A percentile compares a stretch with the other conserved stretches of the same genome.
Conservation (phyloP, 2,329 filamentous ascomycete species). For the Ascochyta lentis region DNA sequence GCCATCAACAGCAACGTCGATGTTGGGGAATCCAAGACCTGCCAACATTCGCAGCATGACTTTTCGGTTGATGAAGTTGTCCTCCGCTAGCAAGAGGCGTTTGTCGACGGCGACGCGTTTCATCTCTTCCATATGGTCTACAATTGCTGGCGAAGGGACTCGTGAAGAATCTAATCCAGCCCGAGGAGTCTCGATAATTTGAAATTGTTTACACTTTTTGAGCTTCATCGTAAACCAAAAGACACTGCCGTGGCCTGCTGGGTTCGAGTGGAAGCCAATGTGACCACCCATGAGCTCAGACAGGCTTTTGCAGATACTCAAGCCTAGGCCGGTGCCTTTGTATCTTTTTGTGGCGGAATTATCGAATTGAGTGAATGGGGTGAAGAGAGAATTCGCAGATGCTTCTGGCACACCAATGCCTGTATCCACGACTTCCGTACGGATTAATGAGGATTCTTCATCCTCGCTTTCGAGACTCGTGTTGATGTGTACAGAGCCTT, state of each 20-base stretch:
- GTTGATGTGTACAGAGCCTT: conserved; percentile 58
- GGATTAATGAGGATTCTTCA: conserved; percentile 54
- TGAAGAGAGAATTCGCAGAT: conserved; percentile 59
- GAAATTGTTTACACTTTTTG: conserved; percentile 38
- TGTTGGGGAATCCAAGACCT: conserved; percentile 41
- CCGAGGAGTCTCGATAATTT: conserved; percentile 20
- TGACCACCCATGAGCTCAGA: conserved; percentile 64
- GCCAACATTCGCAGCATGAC: conserved; percentile 57
- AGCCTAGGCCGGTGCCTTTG: conserved; percentile 63
- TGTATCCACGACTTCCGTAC: conserved; percentile 61
- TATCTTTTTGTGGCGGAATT: conserved; percentile 61
- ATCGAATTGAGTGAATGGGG: conserved; percentile 63
- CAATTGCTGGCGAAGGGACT: conserved; percentile 15
- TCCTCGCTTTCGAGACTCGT: conserved; percentile 53
- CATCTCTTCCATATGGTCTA: conserved; percentile 30
- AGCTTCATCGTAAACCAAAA: conserved; percentile 59
- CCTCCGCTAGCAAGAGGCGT: conserved; percentile 54
- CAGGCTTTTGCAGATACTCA: conserved; percentile 65
- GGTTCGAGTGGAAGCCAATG: conserved; percentile 57
- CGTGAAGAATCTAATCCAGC: conserved; percentile 17
- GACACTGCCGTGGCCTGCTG: conserved; percentile 54
- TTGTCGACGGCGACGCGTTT: conserved; percentile 28
- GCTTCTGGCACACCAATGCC: conserved; percentile 61
- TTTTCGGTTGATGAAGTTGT: conserved; percentile 57
- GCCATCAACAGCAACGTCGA: conserved; percentile 52